These are phyloP conservation scores for Chaetomiaceae sp. DNA, from an alignment of 2,329 filamentous ascomycete genomes.

Conservation along the genomic window DNA sequence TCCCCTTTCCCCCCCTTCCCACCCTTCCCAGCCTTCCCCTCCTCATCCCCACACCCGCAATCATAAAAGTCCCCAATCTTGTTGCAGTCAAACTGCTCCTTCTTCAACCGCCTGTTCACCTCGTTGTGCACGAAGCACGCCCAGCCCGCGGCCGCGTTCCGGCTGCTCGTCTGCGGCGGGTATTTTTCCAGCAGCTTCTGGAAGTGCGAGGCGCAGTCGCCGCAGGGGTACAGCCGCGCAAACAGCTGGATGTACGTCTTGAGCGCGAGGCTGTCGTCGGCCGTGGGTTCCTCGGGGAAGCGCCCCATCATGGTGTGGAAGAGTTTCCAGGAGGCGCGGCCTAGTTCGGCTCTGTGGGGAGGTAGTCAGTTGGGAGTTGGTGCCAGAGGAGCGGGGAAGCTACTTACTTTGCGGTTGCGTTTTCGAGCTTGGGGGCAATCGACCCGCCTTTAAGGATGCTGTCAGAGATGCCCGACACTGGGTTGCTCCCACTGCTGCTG, in stretches of 20 bases:
- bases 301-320: constrained; percentile 67
- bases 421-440: constrained; percentile 77
- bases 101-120: constrained; percentile 61
- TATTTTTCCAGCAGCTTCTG: constrained; percentile 57
- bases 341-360: constrained; percentile 54
- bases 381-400: constrained; percentile 24
- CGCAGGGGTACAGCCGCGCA: constrained; percentile 65
- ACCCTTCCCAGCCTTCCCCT: constrained; percentile 42
- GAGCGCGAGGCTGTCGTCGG: constrained; percentile 59
- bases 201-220: constrained; percentile 66
- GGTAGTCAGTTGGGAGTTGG: neutral
- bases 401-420: constrained; percentile 75
- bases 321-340: constrained; percentile 65
- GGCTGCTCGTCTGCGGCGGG: constrained; percentile 60
- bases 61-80: constrained; percentile 69
- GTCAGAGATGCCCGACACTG: constrained; percentile 41
- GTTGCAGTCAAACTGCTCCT: constrained; percentile 60
- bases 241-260: constrained; percentile 64
- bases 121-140: constrained; percentile 64
- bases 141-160: constrained; percentile 63
- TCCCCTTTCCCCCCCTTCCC: constrained; percentile 26
- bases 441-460: constrained; percentile 60
- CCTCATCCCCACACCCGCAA: constrained; percentile 66
- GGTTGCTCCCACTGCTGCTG: constrained; percentile 22
- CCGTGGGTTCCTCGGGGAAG: constrained; percentile 61